These are phyloP conservation scores for Euphorbia celastroides DNA, from an alignment of 441 rosid genomes.

Conservation along the genomic window DNA sequence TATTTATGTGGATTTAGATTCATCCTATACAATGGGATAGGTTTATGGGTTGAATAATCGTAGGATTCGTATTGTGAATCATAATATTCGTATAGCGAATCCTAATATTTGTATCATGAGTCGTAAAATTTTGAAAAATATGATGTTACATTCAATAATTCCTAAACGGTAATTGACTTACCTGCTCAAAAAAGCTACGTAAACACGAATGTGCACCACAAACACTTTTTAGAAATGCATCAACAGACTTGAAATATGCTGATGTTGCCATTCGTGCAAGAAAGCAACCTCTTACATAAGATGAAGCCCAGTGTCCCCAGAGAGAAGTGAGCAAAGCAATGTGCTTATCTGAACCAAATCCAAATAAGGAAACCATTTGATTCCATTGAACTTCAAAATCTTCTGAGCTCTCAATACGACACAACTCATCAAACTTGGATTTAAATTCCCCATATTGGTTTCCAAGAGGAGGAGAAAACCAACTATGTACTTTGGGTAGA, in stretches of 20 bases:
- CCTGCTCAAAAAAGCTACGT: slow-evolving; percentile 74
- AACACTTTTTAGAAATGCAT: slow-evolving; percentile 52
- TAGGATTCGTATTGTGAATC: too few relatives aligned
- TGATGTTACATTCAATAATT: too few relatives aligned
- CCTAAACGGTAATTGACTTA: slow-evolving; percentile 21
- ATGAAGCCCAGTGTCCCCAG: slow-evolving; percentile 58
- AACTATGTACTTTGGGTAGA: slow-evolving; percentile 61
- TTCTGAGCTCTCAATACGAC: slow-evolving; percentile 43
- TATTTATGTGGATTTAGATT: too few relatives aligned
- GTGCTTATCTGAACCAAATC: slow-evolving; percentile 75
- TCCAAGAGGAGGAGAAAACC: slow-evolving; percentile 73
- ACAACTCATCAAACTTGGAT: slow-evolving; percentile 59
- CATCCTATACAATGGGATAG: too few relatives aligned
- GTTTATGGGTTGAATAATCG: too few relatives aligned
- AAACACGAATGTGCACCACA: slow-evolving; percentile 53
- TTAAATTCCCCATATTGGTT: slow-evolving; percentile 64
- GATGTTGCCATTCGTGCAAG: slow-evolving; percentile 57
- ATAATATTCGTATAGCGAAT: too few relatives aligned
- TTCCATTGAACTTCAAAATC: slow-evolving; percentile 79
- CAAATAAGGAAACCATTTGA: slow-evolving; percentile 60
- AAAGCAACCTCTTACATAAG: slow-evolving; percentile 58
- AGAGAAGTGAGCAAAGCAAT: slow-evolving; percentile 56
- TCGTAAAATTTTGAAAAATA: too few relatives aligned
- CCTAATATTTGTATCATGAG: too few relatives aligned
- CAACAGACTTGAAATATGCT: slow-evolving; percentile 53